These are phyloP conservation scores for Suillus americanus DNA, from an alignment of 768 basidiomycete genomes.

Conservation along the genomic window DNA sequence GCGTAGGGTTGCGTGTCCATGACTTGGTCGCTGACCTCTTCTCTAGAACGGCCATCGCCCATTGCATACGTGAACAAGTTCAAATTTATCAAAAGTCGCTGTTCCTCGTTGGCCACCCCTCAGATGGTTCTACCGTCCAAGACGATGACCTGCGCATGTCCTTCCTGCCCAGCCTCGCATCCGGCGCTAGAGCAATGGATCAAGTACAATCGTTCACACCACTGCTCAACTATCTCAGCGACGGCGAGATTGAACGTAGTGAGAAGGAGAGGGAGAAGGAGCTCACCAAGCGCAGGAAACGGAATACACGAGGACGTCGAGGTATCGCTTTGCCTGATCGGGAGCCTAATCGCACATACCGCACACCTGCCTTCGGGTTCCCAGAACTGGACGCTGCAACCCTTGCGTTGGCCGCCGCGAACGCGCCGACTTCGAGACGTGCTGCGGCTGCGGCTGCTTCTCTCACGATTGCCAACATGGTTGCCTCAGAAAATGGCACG, in stretches of 20 bases:
- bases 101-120: conserved; percentile 84
- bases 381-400: conserved; percentile 75
- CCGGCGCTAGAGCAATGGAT: conserved; percentile 71
- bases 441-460: conserved; percentile 87
- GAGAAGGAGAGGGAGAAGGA: conserved; percentile 97
- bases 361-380: conserved; percentile 86
- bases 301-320: conserved; percentile 77
- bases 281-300: conserved; percentile 78
- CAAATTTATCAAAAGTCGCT: conserved; percentile 90
- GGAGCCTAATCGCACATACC: conserved; percentile 87
- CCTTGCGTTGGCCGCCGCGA: conserved; percentile 63
- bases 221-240: conserved; percentile 83
- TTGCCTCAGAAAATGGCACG: conserved; percentile 87
- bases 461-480: conserved; percentile 87
- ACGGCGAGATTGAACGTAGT: conserved; percentile 83
- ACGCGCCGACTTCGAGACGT: conserved; percentile 69
- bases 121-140: conserved; percentile 72
- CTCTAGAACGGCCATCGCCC: conserved; percentile 89
- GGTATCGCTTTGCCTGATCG: conserved; percentile 89
- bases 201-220: conserved; percentile 84
- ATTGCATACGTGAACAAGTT: conserved; percentile 94
- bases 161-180: conserved; percentile 79
- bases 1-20: conserved; percentile 27
- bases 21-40: conserved; percentile 12
- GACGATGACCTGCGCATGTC: conserved; percentile 92